Evolutionary conservation across 306 rosid genomes (phyloP), one percentile per base, ranked within the genome.

Genomic region (Cicer chorassanicum): DNA sequence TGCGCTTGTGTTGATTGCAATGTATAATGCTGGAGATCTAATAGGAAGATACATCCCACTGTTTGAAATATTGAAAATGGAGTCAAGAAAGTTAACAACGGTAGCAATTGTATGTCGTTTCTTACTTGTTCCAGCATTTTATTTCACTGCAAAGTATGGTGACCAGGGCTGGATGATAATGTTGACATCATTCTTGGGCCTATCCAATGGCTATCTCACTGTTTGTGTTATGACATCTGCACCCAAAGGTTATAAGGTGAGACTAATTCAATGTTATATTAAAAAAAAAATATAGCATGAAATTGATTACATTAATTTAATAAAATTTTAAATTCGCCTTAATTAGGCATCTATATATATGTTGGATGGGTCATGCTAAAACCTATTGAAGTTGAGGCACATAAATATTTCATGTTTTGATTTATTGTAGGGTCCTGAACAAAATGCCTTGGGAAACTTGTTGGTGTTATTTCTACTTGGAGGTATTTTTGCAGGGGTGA

Each of bases 161-260:
- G 88, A 89, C 55, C 94, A 91, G 6, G 98, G 97, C 1, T 91
- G 91, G 93, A 93, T 91, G 97, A 93, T 93, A 82, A 0, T 86
- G 76, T 87, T 93, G n/a, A 91, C 97, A 29, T 88, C 91, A 62
- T 88, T 88, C 76, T 78, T 93, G 82, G 98, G 98, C 53, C 69
- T 91, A 53, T 85, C 92, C 41, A 93, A 93, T 78, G 98, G 98
- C 42, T 90, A 94, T 72, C 85, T 94, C 70, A 87, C 98, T 29
- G 98, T 94, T 7, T 91, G 96, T 80, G 84, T 94, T 45, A 83
- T 91, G 21, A 94, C 98, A 73, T 74, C 96, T 79, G 98, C 98
- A 29, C 97, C 98, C 18, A 86, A 91, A 75, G 96, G 97, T 43
- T 94, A 91, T 91, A 94, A 87, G 96, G 98, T 93, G 14, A 57